Conservation (phyloP, 192 early-diverging fungal species). For the Coemansia sp. region DNA sequence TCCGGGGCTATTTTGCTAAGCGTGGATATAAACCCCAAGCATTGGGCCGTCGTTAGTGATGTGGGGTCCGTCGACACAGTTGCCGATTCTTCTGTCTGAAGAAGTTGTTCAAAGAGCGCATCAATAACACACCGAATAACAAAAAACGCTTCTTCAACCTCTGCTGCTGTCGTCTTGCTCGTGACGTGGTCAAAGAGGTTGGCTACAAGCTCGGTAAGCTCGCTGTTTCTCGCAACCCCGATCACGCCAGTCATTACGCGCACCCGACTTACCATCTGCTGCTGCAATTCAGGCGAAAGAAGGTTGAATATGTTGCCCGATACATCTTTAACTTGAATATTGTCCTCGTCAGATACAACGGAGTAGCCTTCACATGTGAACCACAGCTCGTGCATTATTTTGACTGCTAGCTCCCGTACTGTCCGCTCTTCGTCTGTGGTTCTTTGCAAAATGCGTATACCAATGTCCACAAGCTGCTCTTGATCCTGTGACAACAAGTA, state of each 20-base stretch:
- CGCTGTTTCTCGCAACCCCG: conserved; percentile 21
- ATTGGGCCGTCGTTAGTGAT: conserved; percentile 27
- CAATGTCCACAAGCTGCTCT: conserved; percentile 64
- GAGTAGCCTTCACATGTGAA: conserved; percentile 57
- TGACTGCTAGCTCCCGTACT: conserved; percentile 68
- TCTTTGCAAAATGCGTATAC: conserved; percentile 66
- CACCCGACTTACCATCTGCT: conserved; percentile 42
- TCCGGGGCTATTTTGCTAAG: conserved; percentile 60
- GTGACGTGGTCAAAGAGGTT: conserved; percentile 38
- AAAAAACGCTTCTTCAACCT: conserved; percentile 55
- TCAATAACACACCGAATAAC: conserved; percentile 71
- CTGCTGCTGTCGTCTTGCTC: conserved; percentile 40
- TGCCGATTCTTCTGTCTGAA: conserved; percentile 61
- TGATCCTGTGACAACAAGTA: conserved; percentile 57
- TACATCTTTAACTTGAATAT: conserved; percentile 3
- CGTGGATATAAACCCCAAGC: conserved; percentile 55
- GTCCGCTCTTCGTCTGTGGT: conserved; percentile 66
- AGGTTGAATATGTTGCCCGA: conserved; percentile 40
- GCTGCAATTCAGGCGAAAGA: conserved; percentile 47
- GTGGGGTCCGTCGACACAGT: neutral
- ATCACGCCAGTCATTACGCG: conserved; percentile 53
- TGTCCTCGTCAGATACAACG: conserved; percentile 31
- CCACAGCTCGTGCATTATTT: conserved; percentile 72
- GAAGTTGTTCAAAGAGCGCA: conserved; percentile 70
- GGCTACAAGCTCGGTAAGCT: conserved; percentile 38